These are phyloP conservation scores for Euphorbia lathyris DNA, from an alignment of 345 rosid genomes.

Conservation along the genomic window DNA sequence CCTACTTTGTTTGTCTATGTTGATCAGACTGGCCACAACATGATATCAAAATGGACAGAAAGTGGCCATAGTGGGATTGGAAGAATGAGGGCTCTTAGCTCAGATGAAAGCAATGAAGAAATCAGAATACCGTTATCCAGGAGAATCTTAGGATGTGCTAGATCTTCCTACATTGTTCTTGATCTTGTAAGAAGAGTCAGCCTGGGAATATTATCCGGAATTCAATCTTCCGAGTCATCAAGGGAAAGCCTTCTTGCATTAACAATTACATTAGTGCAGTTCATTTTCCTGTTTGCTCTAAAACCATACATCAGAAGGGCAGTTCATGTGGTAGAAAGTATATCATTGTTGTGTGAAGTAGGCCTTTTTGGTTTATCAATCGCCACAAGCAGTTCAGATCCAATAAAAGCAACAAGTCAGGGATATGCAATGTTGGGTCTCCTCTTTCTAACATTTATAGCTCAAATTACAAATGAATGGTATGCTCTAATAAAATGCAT, in stretches of 20 bases:
- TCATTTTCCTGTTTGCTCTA: conserved; percentile 31
- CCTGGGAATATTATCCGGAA: conserved; percentile 43
- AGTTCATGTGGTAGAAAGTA: conserved; percentile 40
- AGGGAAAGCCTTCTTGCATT: conserved; percentile 40
- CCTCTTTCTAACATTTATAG: conserved; percentile 38
- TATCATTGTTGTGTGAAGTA: conserved; percentile 41
- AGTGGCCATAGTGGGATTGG: conserved; percentile 45
- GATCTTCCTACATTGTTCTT: conserved; percentile 42
- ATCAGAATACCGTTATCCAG: conserved; percentile 19
- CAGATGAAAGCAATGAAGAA: conserved; percentile 46
- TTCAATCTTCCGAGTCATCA: conserved; percentile 22
- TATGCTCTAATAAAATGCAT: conserved; percentile 34
- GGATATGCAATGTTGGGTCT: conserved; percentile 43
- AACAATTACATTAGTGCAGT: conserved; percentile 38
- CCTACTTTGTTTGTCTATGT: conserved; percentile 38
- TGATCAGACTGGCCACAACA: conserved; percentile 37
- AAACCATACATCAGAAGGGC: conserved; percentile 42
- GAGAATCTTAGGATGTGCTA: conserved; percentile 41
- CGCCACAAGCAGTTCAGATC: conserved; percentile 20
- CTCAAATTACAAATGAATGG: conserved; percentile 49
- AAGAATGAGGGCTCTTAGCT: conserved; percentile 47
- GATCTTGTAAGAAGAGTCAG: conserved; percentile 45
- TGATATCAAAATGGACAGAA: conserved; percentile 34
- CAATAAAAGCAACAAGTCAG: conserved; percentile 14
- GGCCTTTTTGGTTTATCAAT: conserved; percentile 36